Evolutionary conservation across 805 yeast genomes (phyloP).

Genomic region (Pichia ethanolica): DNA sequence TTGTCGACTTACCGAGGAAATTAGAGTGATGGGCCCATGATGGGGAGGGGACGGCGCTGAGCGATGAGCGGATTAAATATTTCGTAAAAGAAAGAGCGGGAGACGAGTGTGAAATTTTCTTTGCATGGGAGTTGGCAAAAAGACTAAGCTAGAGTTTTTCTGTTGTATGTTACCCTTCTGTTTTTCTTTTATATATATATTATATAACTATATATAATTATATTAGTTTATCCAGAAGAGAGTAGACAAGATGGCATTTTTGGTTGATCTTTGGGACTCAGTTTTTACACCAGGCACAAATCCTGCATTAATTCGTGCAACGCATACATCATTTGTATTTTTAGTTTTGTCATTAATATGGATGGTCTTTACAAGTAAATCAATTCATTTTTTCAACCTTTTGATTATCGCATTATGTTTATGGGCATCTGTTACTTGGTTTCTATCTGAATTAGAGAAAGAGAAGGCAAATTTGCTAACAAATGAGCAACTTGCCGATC

Average conservation of each 20-base stretch:
- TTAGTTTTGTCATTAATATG: slow-evolving; percentile 49
- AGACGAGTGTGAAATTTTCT: too few relatives aligned
- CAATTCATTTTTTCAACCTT: slow-evolving; percentile 58
- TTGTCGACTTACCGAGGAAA: slow-evolving; percentile 3
- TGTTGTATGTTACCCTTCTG: too few relatives aligned
- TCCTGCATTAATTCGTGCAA: slow-evolving; percentile 82
- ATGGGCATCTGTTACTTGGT: slow-evolving; percentile 86
- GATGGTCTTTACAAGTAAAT: slow-evolving; percentile 53
- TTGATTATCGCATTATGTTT: slow-evolving; percentile 39
- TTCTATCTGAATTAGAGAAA: slow-evolving; percentile 56
- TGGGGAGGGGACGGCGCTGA: too few relatives aligned
- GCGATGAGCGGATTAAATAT: too few relatives aligned
- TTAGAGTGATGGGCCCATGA: too few relatives aligned
- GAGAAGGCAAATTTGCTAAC: slow-evolving; percentile 36
- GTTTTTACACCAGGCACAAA: slow-evolving; percentile 90
- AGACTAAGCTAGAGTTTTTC: too few relatives aligned
- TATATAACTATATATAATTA: too few relatives aligned
- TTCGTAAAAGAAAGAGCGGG: too few relatives aligned
- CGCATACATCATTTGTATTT: slow-evolving; percentile 72
- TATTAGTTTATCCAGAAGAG: too few relatives aligned
- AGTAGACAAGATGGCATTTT: slow-evolving; percentile 23
- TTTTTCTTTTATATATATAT: too few relatives aligned
- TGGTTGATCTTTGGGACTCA: slow-evolving; percentile 78
- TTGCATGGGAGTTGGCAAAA: too few relatives aligned
- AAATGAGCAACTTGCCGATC: slow-evolving; percentile 31